Percentiles rank a stretch among this genome's conserved stretches.
phyloP scores from a whole-genome alignment of 805 yeast genomes.

The Kuraishia hungarica region DNA sequence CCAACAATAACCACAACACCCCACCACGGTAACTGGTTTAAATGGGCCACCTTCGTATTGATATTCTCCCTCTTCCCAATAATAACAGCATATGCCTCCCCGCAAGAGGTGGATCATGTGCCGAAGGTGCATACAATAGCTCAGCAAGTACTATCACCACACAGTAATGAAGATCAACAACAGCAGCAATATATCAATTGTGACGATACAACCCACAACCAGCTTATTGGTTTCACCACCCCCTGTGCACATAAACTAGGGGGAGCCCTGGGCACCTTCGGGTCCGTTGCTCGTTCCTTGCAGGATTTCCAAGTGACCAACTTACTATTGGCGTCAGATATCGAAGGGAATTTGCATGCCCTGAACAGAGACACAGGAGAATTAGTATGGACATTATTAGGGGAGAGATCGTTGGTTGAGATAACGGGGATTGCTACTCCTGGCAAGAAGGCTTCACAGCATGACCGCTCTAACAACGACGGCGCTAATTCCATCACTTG shows the following conservation, averaged over 20 bases:
- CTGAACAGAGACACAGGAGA: slow-evolving; percentile 68
- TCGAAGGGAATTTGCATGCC: slow-evolving; percentile 85
- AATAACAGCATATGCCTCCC: not conserved
- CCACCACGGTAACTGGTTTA: not conserved
- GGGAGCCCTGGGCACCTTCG: not conserved
- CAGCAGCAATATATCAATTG: not conserved
- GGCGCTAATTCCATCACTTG: slow-evolving; percentile 39
- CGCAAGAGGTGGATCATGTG: not conserved
- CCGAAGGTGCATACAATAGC: not conserved
- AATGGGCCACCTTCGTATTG: not conserved
- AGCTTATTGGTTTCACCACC: not conserved
- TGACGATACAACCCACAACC: not conserved
- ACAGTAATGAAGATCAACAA: not conserved
- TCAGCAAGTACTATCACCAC: not conserved
- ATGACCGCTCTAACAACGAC: no score
- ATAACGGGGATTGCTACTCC: not conserved
- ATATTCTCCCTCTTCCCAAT: not conserved
- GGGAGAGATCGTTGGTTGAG: slow-evolving; percentile 52
- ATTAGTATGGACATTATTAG: slow-evolving; percentile 65
- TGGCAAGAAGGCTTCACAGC: slow-evolving; percentile 3
- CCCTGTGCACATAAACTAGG: not conserved
- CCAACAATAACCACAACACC: no score
- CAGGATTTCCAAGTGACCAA: slow-evolving; percentile 32
- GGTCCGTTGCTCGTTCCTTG: slow-evolving; percentile 5
- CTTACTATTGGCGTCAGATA: slow-evolving; percentile 62